Evolutionary conservation across 495 filamentous ascomycete genomes (phyloP).

Genomic region (Astrothelium macrocarpum): DNA sequence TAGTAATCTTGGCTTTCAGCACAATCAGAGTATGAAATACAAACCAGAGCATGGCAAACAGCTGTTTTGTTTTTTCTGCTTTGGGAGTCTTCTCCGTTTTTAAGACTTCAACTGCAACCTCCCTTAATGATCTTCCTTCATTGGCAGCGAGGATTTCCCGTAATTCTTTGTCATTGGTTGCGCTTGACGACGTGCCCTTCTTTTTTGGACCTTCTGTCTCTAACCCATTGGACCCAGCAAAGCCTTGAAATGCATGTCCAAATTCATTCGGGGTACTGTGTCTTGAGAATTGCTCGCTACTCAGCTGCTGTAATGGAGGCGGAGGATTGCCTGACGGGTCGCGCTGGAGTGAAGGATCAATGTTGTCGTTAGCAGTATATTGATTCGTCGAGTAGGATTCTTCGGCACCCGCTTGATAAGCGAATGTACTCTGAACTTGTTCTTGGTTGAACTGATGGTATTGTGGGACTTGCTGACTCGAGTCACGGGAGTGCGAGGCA

Average conservation of each 20-base stretch:
- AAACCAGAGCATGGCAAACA: constrained; percentile 97
- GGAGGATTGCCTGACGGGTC: neutral
- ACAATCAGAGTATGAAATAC: constrained; percentile 17
- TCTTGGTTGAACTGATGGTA: constrained; percentile 12
- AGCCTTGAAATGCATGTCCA: neutral
- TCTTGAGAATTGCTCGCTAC: neutral
- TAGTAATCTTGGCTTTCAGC: neutral
- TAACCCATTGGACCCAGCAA: constrained; percentile 9
- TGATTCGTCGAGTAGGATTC: neutral
- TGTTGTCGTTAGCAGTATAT: neutral
- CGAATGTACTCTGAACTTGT: neutral
- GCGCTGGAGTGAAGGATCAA: neutral
- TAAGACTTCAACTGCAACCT: constrained; percentile 75
- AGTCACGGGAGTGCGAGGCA: neutral
- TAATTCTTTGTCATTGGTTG: constrained; percentile 87
- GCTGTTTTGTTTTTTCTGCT: constrained; percentile 88
- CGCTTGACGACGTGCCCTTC: constrained; percentile 57
- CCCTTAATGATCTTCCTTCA: constrained; percentile 60
- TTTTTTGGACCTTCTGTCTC: constrained; percentile 58
- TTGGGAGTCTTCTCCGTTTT: constrained; percentile 66
- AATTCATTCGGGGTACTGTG: neutral
- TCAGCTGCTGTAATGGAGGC: neutral
- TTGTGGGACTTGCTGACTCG: neutral
- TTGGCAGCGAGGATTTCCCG: constrained; percentile 72
- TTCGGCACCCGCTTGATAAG: neutral